These are phyloP conservation scores for Musa troglodytarum DNA, from an alignment of 176 grass and related monocot species.

Conservation along the genomic window DNA sequence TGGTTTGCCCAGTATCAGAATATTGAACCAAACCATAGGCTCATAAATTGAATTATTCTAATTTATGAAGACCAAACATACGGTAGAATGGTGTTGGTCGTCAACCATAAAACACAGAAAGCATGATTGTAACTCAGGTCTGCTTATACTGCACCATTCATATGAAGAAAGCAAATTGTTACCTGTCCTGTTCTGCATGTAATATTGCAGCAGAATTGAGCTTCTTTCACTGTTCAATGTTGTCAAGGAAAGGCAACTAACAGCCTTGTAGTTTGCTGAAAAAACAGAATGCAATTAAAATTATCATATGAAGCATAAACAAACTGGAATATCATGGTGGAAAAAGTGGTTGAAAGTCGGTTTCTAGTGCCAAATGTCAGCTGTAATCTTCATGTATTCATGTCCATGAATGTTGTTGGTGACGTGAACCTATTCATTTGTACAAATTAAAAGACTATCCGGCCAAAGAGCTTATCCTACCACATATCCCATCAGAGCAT, in stretches of 20 bases:
- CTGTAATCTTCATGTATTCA: neutral
- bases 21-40: too few species aligned
- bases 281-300: slow-evolving; percentile 14
- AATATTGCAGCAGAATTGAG: slow-evolving; percentile 64
- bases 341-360: neutral
- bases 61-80: too few species aligned
- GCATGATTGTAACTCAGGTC: neutral
- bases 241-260: slow-evolving; percentile 78
- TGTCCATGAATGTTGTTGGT: neutral
- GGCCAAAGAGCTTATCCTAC: neutral
- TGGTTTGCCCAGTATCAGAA: too few species aligned
- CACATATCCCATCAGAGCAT: neutral
- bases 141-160: neutral
- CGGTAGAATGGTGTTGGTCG: too few species aligned
- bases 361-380: neutral
- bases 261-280: slow-evolving; percentile 93
- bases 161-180: neutral
- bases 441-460: neutral
- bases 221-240: slow-evolving; percentile 81
- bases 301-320: slow-evolving; percentile 21
- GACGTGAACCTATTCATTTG: neutral
- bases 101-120: neutral
- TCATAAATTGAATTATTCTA: too few species aligned
- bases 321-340: neutral
- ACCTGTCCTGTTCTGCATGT: slow-evolving; percentile 61